Percentiles rank a stretch among this genome's conserved stretches.
Conservation (phyloP, 2,329 filamentous ascomycete genomes). For the Fusarium marasasianum region DNA sequence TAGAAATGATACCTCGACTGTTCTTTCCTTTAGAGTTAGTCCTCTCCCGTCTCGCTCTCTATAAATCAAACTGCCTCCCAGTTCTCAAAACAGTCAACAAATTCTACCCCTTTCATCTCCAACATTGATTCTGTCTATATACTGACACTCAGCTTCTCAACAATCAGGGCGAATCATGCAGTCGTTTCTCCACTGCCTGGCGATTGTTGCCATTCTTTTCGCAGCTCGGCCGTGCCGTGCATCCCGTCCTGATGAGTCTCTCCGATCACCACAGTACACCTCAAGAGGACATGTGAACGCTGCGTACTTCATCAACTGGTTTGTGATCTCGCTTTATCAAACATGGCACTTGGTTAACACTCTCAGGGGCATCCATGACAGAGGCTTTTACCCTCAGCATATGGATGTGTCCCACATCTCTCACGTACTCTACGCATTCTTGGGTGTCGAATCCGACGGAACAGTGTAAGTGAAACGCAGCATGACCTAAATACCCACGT, state of each 20-base stretch:
- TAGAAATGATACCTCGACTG: background rate
- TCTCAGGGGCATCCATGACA: constrained; percentile 20
- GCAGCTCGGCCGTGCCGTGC: constrained; percentile 32
- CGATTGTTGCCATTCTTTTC: constrained; percentile 41
- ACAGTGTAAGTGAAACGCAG: constrained; percentile 66
- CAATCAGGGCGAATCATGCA: constrained; percentile 37
- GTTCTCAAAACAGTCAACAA: background rate
- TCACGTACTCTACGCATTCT: constrained; percentile 83
- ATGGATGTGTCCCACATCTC: constrained; percentile 64
- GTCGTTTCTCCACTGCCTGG: constrained; percentile 39
- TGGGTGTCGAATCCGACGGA: constrained; percentile 76
- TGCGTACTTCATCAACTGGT: constrained; percentile 30
- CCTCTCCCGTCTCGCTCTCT: background rate
- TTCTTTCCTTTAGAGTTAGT: background rate
- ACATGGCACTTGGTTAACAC: constrained; percentile 50
- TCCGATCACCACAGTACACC: constrained; percentile 7
- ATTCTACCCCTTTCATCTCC: background rate
- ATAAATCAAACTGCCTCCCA: background rate
- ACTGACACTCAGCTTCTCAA: background rate
- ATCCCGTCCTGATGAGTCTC: constrained; percentile 19
- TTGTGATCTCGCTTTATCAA: constrained; percentile 45
- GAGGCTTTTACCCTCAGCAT: constrained; percentile 43
- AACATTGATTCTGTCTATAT: background rate
- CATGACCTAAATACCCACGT: background rate
- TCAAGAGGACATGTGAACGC: constrained; percentile 36